A percentile compares a stretch with the other conserved stretches of the same genome.
Conservation (phyloP, 2,329 filamentous ascomycete genomes). For the Sporothrix phasma region DNA sequence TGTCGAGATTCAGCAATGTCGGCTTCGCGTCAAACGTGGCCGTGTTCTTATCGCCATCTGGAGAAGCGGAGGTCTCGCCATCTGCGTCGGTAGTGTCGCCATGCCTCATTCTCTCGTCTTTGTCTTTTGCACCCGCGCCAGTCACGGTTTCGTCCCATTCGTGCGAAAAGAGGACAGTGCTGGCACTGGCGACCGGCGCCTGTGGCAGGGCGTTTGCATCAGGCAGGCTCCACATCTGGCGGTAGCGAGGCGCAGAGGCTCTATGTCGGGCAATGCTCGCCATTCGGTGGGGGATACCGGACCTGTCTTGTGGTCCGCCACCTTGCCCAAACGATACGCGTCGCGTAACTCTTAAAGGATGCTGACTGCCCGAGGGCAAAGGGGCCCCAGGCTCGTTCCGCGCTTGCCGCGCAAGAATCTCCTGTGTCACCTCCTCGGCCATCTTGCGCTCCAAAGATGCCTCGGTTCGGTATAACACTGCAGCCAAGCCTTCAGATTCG, state of each 20-base stretch:
- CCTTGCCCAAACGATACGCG: conserved; percentile 42
- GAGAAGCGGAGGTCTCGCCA: neutral
- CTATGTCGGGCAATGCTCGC: conserved; percentile 30
- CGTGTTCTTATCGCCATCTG: neutral
- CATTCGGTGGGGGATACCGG: conserved; percentile 30
- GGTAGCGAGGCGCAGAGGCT: conserved; percentile 28
- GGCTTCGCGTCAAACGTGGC: neutral
- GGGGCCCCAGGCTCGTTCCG: conserved; percentile 34
- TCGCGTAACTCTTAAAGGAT: conserved; percentile 21
- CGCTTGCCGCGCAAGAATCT: conserved; percentile 29
- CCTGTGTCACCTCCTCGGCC: conserved; percentile 41
- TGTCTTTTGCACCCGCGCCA: conserved; percentile 5
- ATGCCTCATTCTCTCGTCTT: conserved; percentile 10
- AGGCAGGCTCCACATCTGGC: conserved; percentile 49
- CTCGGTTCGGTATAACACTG: conserved; percentile 57
- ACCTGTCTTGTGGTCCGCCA: neutral
- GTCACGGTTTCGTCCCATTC: conserved; percentile 14
- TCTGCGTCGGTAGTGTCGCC: neutral
- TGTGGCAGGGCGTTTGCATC: conserved; percentile 47
- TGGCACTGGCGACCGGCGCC: conserved; percentile 35
- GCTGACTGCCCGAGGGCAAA: conserved; percentile 29
- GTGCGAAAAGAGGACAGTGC: conserved; percentile 41
- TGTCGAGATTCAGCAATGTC: conserved; percentile 36
- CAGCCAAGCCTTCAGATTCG: conserved; percentile 64
- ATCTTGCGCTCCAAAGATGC: conserved; percentile 41